Evolutionary conservation across 2,329 filamentous ascomycete genomes (phyloP).

Genomic region (Domatiomyces catenatus): DNA sequence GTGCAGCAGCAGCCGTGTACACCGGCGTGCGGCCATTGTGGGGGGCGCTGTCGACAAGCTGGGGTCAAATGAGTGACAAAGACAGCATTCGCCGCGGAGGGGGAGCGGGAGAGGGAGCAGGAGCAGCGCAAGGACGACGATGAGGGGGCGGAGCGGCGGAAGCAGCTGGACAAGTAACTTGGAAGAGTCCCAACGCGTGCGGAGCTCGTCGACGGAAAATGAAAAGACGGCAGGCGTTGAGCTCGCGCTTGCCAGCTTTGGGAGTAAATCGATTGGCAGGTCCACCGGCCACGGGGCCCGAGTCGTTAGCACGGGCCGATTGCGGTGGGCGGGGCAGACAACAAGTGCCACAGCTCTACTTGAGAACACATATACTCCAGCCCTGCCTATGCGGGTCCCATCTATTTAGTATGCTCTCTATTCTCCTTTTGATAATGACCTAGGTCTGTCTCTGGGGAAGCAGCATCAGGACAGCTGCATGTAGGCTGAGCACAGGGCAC

Average conservation of each 20-base stretch:
- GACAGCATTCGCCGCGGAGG: neutral
- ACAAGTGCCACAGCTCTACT: neutral
- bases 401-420: neutral
- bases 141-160: neutral
- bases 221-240: neutral
- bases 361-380: too few relatives aligned
- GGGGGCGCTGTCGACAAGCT: conserved; percentile 4
- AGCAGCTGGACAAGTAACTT: neutral
- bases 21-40: conserved; percentile 41
- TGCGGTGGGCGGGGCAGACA: neutral
- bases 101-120: neutral
- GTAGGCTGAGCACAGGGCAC: too few relatives aligned
- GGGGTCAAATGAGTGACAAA: neutral
- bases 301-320: neutral
- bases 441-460: neutral
- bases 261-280: too few relatives aligned
- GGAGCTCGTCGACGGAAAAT: neutral
- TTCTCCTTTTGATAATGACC: neutral
- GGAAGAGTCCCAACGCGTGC: neutral
- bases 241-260: neutral
- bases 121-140: neutral
- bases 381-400: too few relatives aligned
- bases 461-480: neutral
- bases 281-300: neutral
- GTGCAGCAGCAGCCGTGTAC: conserved; percentile 29